Conservation (phyloP, 805 yeast species). For the Priceomyces fermenticarens region DNA sequence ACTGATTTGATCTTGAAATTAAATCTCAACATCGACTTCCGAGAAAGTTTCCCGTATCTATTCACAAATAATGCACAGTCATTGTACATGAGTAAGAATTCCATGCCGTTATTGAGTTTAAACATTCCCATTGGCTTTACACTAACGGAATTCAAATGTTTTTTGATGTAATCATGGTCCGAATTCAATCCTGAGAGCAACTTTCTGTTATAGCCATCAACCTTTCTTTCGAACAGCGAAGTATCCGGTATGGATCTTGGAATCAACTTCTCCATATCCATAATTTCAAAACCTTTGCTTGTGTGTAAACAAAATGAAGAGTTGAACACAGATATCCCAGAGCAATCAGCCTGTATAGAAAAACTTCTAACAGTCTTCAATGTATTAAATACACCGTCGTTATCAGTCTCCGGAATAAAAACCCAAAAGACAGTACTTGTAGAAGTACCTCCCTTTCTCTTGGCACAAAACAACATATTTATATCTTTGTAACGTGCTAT, state of each 20-base stretch:
- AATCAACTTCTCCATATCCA: conserved; percentile 55
- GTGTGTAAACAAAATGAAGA: conserved; percentile 67
- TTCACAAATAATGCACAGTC: conserved; percentile 68
- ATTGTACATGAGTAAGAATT: conserved; percentile 63
- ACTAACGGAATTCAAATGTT: conserved; percentile 33
- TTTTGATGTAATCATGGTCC: conserved; percentile 38
- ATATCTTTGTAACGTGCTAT: conserved; percentile 68
- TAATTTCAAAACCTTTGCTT: conserved; percentile 62
- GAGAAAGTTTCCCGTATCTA: conserved; percentile 51
- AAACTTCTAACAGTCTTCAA: conserved; percentile 43
- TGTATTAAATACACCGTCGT: conserved; percentile 42
- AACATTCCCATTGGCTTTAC: conserved; percentile 62
- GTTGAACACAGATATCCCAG: conserved; percentile 60
- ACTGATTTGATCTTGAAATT: conserved; percentile 36
- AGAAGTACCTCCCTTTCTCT: conserved; percentile 46
- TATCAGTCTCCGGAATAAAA: conserved; percentile 55
- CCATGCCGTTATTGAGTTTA: conserved; percentile 50
- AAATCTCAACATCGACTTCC: conserved; percentile 42
- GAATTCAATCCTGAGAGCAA: conserved; percentile 3
- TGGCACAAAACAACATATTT: conserved; percentile 55
- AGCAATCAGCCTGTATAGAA: conserved; percentile 53
- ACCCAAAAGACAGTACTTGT: conserved; percentile 52
- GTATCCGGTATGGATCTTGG: conserved; percentile 59
- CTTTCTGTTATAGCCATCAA: conserved; percentile 31
- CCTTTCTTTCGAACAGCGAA: conserved; percentile 22